Percentiles rank a stretch among this genome's conserved stretches.
Conservation (phyloP, 805 yeast genomes). For the Lipomyces yamadae region DNA sequence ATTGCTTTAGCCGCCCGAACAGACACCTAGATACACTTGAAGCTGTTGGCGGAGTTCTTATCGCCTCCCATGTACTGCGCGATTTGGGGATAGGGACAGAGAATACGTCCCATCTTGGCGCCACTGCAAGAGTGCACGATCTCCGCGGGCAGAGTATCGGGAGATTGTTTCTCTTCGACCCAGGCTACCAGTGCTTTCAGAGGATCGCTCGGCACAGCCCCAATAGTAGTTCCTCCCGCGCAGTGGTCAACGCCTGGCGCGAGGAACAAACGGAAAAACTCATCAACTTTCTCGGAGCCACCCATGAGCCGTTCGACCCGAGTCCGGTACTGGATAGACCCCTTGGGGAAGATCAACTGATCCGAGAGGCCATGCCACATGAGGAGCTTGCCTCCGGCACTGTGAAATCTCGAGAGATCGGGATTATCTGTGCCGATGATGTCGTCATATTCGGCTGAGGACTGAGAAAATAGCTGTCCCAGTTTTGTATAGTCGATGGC, state of each 20-base stretch:
- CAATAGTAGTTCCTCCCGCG: constrained; percentile 1
- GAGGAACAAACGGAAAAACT: constrained; percentile 3
- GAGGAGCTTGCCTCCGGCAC: constrained; percentile 16
- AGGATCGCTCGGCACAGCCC: constrained; percentile 12
- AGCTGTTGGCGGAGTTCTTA: background rate
- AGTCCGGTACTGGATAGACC: background rate
- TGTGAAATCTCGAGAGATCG: constrained; percentile 12
- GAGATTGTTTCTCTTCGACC: constrained; percentile 13
- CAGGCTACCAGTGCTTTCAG: constrained; percentile 8
- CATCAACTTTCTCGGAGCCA: background rate
- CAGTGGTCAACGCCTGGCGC: constrained; percentile 18
- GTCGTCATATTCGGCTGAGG: background rate
- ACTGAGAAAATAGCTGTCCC: constrained; percentile 5
- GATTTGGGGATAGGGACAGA: background rate
- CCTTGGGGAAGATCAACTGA: background rate
- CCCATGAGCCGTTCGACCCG: constrained; percentile 1
- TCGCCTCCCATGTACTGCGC: background rate
- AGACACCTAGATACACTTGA: background rate
- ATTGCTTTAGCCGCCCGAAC: no score
- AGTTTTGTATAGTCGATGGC: background rate
- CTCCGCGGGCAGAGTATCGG: constrained; percentile 4
- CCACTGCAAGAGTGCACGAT: background rate
- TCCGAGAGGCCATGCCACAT: constrained; percentile 13
- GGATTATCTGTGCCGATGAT: constrained; percentile 9
- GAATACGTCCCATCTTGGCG: background rate